A percentile compares a stretch with the other conserved stretches of the same genome.
Evolutionary conservation across 169 alveolate genomes (phyloP).

Genomic region (Pseudocohnilembus persalinus): DNA sequence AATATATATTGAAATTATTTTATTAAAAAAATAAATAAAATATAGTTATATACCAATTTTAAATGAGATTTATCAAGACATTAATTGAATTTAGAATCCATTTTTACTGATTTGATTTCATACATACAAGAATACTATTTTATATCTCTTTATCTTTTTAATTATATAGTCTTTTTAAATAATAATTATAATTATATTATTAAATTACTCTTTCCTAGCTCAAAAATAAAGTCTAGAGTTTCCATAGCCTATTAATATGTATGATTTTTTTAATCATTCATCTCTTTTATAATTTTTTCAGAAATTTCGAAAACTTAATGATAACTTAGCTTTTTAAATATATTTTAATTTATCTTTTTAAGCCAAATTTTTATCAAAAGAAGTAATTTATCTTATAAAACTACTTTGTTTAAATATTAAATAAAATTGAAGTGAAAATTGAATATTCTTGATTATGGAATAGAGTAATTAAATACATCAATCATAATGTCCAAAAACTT

Average conservation of each 20-base stretch:
- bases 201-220: neutral
- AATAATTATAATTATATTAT: too few relatives aligned
- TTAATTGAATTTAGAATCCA: neutral
- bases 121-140: too few relatives aligned
- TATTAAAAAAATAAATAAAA: too few relatives aligned
- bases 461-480: neutral
- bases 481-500: neutral
- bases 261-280: neutral
- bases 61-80: neutral
- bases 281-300: neutral
- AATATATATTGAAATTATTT: too few relatives aligned
- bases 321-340: neutral
- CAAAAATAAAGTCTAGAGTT: neutral
- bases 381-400: neutral
- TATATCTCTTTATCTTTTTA: neutral
- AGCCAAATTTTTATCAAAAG: neutral
- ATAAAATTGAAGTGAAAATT: neutral
- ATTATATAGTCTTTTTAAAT: neutral
- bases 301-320: neutral
- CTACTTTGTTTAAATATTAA: neutral
- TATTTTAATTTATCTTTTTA: too few relatives aligned
- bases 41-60: too few relatives aligned
- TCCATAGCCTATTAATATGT: neutral
- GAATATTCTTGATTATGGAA: neutral
- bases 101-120: neutral